These are phyloP conservation scores for Solanum dulcamara DNA, from an alignment of 257 asterid genomes.

Conservation along the genomic window DNA sequence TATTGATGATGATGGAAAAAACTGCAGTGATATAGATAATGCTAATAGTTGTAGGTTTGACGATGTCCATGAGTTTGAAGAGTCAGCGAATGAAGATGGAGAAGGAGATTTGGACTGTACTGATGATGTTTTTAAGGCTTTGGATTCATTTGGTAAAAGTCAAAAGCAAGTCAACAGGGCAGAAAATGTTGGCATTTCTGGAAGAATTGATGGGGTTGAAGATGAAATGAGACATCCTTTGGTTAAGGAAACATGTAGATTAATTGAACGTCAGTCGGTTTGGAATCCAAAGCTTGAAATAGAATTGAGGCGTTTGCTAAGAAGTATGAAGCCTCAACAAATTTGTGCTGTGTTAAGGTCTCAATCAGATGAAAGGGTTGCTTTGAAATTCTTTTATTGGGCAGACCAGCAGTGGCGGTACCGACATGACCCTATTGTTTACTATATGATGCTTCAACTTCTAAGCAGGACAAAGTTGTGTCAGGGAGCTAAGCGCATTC, in stretches of 20 bases:
- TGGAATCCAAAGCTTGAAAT: slow-evolving; percentile 70
- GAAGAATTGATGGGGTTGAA: slow-evolving; percentile 35
- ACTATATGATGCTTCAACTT: slow-evolving; percentile 64
- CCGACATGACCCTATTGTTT: slow-evolving; percentile 58
- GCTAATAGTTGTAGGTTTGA: slow-evolving; percentile 17
- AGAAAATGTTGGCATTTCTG: neutral
- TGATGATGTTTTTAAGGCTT: slow-evolving; percentile 47
- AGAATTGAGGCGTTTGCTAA: slow-evolving; percentile 56
- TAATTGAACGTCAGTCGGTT: slow-evolving; percentile 39
- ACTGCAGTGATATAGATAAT: slow-evolving; percentile 10
- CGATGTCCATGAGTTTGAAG: slow-evolving; percentile 22
- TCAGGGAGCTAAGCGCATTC: slow-evolving; percentile 86
- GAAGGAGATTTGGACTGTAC: slow-evolving; percentile 17
- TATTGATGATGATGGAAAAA: slow-evolving; percentile 12
- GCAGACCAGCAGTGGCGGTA: slow-evolving; percentile 93
- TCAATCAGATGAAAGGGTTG: slow-evolving; percentile 72
- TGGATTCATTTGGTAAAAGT: slow-evolving; percentile 31
- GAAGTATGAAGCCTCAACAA: slow-evolving; percentile 62
- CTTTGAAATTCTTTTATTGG: slow-evolving; percentile 79
- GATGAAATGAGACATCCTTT: slow-evolving; percentile 70
- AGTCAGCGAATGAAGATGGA: slow-evolving; percentile 20
- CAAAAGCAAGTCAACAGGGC: slow-evolving; percentile 5
- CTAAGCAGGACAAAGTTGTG: slow-evolving; percentile 81
- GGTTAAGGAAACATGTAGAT: slow-evolving; percentile 64
- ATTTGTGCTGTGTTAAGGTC: slow-evolving; percentile 67